phyloP scores from a whole-genome alignment of 1,284 basidiomycete genomes.

The Termitomyces sp. region DNA sequence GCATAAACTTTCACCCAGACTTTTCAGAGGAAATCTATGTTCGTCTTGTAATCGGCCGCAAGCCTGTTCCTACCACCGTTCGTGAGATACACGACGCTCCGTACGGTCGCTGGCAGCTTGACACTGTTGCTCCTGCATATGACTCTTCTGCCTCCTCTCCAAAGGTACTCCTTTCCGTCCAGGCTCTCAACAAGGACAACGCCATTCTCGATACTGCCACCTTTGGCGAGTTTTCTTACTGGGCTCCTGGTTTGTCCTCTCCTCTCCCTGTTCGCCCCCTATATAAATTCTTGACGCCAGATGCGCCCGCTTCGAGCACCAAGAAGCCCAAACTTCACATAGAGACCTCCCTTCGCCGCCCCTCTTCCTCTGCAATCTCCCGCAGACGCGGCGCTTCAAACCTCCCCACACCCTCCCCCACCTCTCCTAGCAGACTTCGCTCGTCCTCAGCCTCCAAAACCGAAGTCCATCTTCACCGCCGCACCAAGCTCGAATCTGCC shows the following conservation, averaged over 20 bases:
- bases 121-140: constrained; percentile 49
- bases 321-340: constrained; percentile 19
- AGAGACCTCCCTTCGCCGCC: constrained; percentile 12
- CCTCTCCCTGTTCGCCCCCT: constrained; percentile 5
- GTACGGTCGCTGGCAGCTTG: constrained; percentile 55
- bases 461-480: constrained; percentile 32
- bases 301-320: not conserved
- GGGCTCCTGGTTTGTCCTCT: constrained; percentile 40
- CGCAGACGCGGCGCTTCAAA: constrained; percentile 28
- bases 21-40: constrained; percentile 48
- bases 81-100: constrained; percentile 38
- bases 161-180: constrained; percentile 53
- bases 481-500: constrained; percentile 38
- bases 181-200: constrained; percentile 54
- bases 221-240: constrained; percentile 72
- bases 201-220: constrained; percentile 55
- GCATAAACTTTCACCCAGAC: constrained; percentile 53
- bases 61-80: constrained; percentile 57
- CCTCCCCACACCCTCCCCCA: constrained; percentile 26
- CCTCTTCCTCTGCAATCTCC: constrained; percentile 23
- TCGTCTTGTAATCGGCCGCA: constrained; percentile 62
- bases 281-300: constrained; percentile 7
- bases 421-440: constrained; percentile 17
- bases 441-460: constrained; percentile 13
- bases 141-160: constrained; percentile 30